Evolutionary conservation across 257 asterid species (phyloP).

Genomic region (Scutellaria baicalensis): DNA sequence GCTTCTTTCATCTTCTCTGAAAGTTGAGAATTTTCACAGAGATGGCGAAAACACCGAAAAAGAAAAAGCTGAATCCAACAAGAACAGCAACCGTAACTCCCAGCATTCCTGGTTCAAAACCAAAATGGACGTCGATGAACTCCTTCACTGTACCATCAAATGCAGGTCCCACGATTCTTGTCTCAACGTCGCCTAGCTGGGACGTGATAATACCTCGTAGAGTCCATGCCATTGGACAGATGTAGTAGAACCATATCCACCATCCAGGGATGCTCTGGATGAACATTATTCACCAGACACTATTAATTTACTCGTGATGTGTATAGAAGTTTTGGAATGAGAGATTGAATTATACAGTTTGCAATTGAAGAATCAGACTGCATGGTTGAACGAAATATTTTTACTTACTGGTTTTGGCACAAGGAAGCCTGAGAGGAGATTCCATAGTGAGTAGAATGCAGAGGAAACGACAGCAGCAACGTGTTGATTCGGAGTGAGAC

Average conservation of each 20-base stretch:
- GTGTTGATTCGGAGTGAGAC: slow-evolving; percentile 42
- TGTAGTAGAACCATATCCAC: slow-evolving; percentile 94
- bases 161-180: slow-evolving; percentile 38
- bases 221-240: slow-evolving; percentile 76
- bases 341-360: neutral
- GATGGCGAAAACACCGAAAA: slow-evolving; percentile 49
- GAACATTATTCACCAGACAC: neutral
- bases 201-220: slow-evolving; percentile 72
- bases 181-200: slow-evolving; percentile 76
- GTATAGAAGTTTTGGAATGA: neutral
- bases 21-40: slow-evolving; percentile 69
- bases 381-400: neutral
- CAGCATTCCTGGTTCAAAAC: slow-evolving; percentile 53
- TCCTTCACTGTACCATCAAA: slow-evolving; percentile 67
- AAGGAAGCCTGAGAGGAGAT: slow-evolving; percentile 50
- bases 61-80: slow-evolving; percentile 39
- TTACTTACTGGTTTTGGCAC: slow-evolving; percentile 41
- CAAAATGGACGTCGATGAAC: slow-evolving; percentile 38
- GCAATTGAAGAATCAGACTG: neutral
- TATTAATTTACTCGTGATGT: neutral
- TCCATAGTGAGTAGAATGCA: slow-evolving; percentile 44
- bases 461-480: slow-evolving; percentile 39
- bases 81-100: slow-evolving; percentile 41
- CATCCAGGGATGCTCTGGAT: slow-evolving; percentile 66
- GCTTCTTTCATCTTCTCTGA: slow-evolving; percentile 44